Evolutionary conservation across 805 yeast species (phyloP).

Genomic region (Lachancea cidri): DNA sequence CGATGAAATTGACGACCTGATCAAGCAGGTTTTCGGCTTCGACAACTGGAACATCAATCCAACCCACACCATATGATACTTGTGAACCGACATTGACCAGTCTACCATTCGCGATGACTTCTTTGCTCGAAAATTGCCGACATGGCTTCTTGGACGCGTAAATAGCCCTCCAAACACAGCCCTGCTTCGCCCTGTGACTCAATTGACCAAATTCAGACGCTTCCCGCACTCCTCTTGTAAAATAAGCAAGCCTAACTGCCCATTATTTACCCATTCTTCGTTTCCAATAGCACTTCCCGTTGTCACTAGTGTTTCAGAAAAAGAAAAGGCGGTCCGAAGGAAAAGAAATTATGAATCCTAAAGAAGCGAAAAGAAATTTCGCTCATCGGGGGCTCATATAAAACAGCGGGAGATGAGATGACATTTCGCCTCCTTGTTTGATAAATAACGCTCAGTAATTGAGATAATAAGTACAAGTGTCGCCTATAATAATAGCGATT

Average conservation of each 20-base stretch:
- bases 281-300: background rate
- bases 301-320: background rate
- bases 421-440: background rate
- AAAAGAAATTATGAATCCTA: background rate
- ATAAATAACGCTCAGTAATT: background rate
- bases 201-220: no score
- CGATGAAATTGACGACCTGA: conserved; percentile 34
- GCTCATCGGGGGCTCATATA: background rate
- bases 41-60: conserved; percentile 15
- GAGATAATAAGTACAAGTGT: background rate
- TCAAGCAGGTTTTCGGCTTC: conserved; percentile 31
- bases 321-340: background rate
- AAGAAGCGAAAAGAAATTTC: background rate
- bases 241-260: no score
- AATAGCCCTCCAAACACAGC: no score
- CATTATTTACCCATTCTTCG: no score
- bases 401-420: background rate
- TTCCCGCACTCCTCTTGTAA: no score
- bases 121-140: no score
- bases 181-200: no score
- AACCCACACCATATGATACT: conserved; percentile 7
- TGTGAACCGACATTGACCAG: no score
- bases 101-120: no score
- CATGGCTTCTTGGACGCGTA: no score
- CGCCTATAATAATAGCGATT: background rate